Evolutionary conservation across 805 yeast genomes (phyloP).

Genomic region (Ogataea trehaloabstinens): DNA sequence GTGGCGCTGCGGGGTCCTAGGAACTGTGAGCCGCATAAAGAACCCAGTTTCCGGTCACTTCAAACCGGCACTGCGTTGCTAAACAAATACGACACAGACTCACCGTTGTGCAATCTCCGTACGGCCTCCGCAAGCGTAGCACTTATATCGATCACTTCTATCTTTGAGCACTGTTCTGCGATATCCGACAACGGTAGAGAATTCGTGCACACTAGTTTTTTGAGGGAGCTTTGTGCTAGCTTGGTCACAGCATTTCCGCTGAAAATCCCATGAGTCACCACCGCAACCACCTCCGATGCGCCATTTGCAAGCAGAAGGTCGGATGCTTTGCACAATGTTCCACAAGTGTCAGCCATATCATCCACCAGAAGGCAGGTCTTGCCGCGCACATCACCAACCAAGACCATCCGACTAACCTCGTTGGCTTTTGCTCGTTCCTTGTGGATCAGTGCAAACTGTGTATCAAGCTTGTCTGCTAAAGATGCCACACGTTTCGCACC

Average conservation of each 20-base stretch:
- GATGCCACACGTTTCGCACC: slow-evolving; percentile 98
- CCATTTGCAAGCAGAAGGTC: slow-evolving; percentile 78
- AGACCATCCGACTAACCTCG: slow-evolving; percentile 91
- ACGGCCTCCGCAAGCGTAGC: slow-evolving; percentile 91
- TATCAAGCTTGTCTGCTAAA: slow-evolving; percentile 85
- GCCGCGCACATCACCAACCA: slow-evolving; percentile 89
- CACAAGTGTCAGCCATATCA: slow-evolving; percentile 99
- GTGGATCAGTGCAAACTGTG: slow-evolving; percentile 93
- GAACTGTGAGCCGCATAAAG: too few species aligned
- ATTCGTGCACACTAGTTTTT: slow-evolving; percentile 84
- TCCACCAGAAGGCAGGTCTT: slow-evolving; percentile 86
- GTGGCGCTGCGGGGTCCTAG: too few species aligned
- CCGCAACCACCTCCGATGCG: slow-evolving; percentile 84
- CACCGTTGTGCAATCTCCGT: slow-evolving; percentile 94
- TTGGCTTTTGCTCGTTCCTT: slow-evolving; percentile 94
- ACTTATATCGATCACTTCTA: slow-evolving; percentile 81
- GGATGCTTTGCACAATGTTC: slow-evolving; percentile 93
- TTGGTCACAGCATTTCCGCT: slow-evolving; percentile 79
- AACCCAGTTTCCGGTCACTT: too few species aligned
- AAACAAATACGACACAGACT: slow-evolving; percentile 85
- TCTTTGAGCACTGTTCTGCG: slow-evolving; percentile 56
- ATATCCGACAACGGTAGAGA: slow-evolving; percentile 81
- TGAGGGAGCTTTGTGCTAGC: slow-evolving; percentile 63
- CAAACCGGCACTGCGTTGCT: slow-evolving; percentile 49
- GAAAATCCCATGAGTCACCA: slow-evolving; percentile 94